phyloP scores from a whole-genome alignment of 2,329 filamentous ascomycete species.

The Calonectria multiphialidica region DNA sequence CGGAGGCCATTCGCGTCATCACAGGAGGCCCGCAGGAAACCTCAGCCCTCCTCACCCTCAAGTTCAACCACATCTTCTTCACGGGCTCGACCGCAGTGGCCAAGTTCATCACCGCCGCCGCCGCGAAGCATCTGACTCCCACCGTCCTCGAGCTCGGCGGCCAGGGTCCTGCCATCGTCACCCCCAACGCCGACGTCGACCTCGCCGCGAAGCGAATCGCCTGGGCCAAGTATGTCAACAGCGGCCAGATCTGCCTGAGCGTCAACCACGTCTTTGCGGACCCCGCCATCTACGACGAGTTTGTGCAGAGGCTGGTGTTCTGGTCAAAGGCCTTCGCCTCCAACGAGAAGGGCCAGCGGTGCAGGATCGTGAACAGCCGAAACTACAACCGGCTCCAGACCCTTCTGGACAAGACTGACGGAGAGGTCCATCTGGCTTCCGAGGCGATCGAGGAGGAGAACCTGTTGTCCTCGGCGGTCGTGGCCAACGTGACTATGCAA shows the following conservation, averaged over 20 bases:
- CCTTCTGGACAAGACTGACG: conserved; percentile 51
- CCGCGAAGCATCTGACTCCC: conserved; percentile 59
- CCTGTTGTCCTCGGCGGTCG: background rate
- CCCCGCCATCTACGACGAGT: conserved; percentile 49
- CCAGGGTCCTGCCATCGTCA: conserved; percentile 58
- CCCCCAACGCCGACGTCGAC: conserved; percentile 53
- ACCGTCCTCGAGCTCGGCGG: conserved; percentile 59
- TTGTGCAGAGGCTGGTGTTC: conserved; percentile 45
- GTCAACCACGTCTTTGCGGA: conserved; percentile 60
- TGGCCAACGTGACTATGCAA: background rate
- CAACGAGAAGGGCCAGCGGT: background rate
- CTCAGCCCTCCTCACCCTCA: conserved; percentile 49
- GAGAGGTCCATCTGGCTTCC: conserved; percentile 43
- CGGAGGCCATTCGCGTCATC: conserved; percentile 49
- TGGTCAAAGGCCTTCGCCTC: background rate
- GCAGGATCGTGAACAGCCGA: conserved; percentile 55
- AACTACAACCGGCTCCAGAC: conserved; percentile 55
- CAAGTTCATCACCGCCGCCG: conserved; percentile 52
- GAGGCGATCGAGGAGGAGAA: background rate
- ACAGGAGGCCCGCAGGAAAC: conserved; percentile 54
- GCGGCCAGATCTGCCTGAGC: conserved; percentile 47
- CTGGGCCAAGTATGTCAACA: conserved; percentile 55
- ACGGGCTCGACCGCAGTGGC: conserved; percentile 55
- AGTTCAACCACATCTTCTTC: conserved; percentile 60
- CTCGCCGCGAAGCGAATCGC: conserved; percentile 57